Conservation (phyloP, 2,329 filamentous ascomycete genomes). For the Verticillium albo-atrum region DNA sequence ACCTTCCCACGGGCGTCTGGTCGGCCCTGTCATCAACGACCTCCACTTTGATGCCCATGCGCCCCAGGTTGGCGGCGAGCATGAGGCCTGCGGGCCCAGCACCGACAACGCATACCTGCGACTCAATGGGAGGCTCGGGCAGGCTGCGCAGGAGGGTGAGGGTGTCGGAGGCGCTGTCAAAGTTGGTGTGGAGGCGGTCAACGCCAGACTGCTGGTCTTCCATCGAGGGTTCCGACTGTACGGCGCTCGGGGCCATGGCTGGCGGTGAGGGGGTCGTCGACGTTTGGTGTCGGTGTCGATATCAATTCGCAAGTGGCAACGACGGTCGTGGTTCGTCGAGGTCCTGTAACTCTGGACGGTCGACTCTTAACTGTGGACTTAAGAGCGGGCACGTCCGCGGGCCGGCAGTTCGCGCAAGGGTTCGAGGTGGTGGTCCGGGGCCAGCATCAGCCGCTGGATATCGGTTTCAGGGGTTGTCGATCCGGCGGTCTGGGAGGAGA, state of each 20-base stretch:
- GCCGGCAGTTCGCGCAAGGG: neutral
- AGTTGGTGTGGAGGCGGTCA: conserved; percentile 22
- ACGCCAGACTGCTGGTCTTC: conserved; percentile 21
- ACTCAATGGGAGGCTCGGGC: conserved; percentile 39
- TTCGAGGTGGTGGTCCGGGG: neutral
- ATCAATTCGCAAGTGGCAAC: neutral
- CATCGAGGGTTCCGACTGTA: conserved; percentile 24
- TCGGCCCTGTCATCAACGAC: conserved; percentile 66
- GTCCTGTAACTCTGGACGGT: neutral
- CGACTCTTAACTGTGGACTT: neutral
- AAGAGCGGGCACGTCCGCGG: neutral
- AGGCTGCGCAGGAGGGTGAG: conserved; percentile 45
- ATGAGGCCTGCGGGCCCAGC: conserved; percentile 54
- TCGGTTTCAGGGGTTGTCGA: conserved; percentile 1
- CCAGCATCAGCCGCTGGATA: neutral
- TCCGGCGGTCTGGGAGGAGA: neutral
- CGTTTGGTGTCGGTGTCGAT: neutral
- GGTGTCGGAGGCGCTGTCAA: conserved; percentile 35
- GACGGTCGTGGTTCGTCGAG: neutral
- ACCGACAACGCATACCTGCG: conserved; percentile 48
- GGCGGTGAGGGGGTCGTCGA: neutral
- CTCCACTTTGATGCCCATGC: conserved; percentile 61
- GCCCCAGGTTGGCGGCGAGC: conserved; percentile 51
- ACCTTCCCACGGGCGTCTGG: conserved; percentile 61
- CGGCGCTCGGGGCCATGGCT: conserved; percentile 30